Percentiles rank a stretch among this genome's conserved stretches.
Conservation (phyloP, 2,329 filamentous ascomycete genomes). For the Monosporascus sp. region DNA sequence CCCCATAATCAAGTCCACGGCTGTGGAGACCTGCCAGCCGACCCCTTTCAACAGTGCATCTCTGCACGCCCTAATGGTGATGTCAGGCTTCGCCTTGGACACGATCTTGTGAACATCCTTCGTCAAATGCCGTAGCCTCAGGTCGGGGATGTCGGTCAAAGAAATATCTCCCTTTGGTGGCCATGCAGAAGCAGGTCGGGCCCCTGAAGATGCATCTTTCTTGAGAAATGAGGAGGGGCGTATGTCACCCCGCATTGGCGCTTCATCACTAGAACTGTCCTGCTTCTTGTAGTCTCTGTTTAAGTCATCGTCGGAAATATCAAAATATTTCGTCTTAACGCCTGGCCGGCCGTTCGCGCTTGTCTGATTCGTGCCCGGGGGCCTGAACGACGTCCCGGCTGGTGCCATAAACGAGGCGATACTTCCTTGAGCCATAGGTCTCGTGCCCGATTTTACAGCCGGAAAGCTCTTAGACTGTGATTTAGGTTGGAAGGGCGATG, state of each 20-base stretch:
- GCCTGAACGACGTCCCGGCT: constrained; percentile 65
- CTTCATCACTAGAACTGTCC: constrained; percentile 27
- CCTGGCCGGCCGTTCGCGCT: constrained; percentile 30
- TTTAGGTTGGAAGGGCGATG: constrained; percentile 65
- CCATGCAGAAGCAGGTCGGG: constrained; percentile 8
- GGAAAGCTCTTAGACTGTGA: constrained; percentile 13
- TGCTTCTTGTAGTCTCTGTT: constrained; percentile 25
- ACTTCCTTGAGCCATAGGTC: constrained; percentile 24
- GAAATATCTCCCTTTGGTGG: constrained; percentile 16
- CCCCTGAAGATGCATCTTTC: constrained; percentile 8
- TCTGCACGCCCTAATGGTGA: constrained; percentile 23
- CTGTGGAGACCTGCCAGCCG: constrained; percentile 21
- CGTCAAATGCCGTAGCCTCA: constrained; percentile 24
- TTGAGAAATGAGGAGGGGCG: constrained; percentile 26
- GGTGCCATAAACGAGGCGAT: constrained; percentile 66
- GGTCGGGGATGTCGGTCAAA: constrained; percentile 23
- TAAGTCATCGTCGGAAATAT: constrained; percentile 29
- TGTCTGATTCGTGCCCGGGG: constrained; percentile 29
- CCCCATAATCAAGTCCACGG: constrained; percentile 16
- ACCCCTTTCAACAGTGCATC: constrained; percentile 21
- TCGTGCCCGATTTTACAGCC: constrained; percentile 6
- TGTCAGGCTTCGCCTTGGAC: constrained; percentile 16
- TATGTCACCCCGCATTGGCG: constrained; percentile 27
- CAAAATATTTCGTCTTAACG: constrained; percentile 22
- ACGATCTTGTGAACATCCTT: constrained; percentile 24